Base-by-base conservation (phyloP, 2,329 filamentous ascomycete species). In the Trichoderma gracile region DNA sequence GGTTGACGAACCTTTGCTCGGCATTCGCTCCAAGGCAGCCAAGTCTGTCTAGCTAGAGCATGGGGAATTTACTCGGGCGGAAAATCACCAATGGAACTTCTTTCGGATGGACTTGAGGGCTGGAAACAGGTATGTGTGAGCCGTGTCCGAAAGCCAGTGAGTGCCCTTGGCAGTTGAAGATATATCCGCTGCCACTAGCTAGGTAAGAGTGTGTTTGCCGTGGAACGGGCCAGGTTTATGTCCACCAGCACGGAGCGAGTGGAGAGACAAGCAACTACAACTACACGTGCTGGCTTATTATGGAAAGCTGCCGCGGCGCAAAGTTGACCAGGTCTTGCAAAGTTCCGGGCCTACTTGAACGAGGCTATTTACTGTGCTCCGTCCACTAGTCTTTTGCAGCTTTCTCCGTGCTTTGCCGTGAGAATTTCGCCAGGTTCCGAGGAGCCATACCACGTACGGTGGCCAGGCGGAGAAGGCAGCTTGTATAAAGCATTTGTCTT, bases 121-220 rank as follows among this genome's bases (percentile, higher is more conserved):
- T 38, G 42, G 27, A 38, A 33, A 47, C 19, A 17, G 33, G 12
- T 14, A 38, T 17, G 12, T 14, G 14, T 17, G 14, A 30, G 21
- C 27, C 43, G 19, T 25, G 7, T 40, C 27, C 55, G 38, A 30
- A 23, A 33, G 21, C 19, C 56, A 59, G 27, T 43, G 21, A 43
- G 14, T 15, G 2, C 45, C 45, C 33, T 27, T 17, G 19, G 21
- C 15, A 15, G 27, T 15, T 49, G 46, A 15, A 42, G 45, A 42
- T 38, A 50, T 50, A 59, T 59, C 56, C 45, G 56, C 23, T 23
- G 17, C 42, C 33, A 50, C 53, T 56, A 56, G 53, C 40, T 43
- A 27, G 25, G 23, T 17, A 38, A 21, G n/a, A 19, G 43, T 38
- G 12, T 38, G 12, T 55, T 14, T 25, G 33, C 19, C 8, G 27